Evolutionary conservation across 352 stramenopile species (phyloP).

Genomic region (Globisporangium alternatum): DNA sequence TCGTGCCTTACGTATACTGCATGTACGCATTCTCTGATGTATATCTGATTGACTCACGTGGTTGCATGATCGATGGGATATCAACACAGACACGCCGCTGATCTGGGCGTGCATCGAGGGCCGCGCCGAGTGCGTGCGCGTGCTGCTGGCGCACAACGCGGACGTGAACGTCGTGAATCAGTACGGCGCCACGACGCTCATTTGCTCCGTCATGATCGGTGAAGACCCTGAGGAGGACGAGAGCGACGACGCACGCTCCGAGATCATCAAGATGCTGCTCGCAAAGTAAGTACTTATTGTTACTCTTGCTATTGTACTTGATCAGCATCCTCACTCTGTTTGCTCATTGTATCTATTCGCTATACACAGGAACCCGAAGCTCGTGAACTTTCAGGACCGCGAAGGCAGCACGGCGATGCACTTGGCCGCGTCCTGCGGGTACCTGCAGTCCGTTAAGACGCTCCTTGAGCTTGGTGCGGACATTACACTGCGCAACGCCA

Average conservation of each 20-base stretch:
- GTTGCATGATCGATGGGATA: not conserved
- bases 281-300: slow-evolving; percentile 27
- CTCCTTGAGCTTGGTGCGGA: slow-evolving; percentile 59
- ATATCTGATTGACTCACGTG: not conserved
- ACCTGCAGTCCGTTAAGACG: slow-evolving; percentile 70
- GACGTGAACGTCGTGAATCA: slow-evolving; percentile 73
- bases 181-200: slow-evolving; percentile 60
- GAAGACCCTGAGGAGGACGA: slow-evolving; percentile 62
- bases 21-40: not conserved
- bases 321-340: too few relatives aligned
- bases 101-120: slow-evolving; percentile 85
- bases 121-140: slow-evolving; percentile 55
- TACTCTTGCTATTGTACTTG: not conserved
- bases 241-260: slow-evolving; percentile 41
- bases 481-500: slow-evolving; percentile 74
- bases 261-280: slow-evolving; percentile 64
- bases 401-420: slow-evolving; percentile 85
- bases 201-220: slow-evolving; percentile 79
- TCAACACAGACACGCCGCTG: slow-evolving; percentile 55
- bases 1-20: not conserved
- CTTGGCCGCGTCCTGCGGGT: slow-evolving; percentile 67
- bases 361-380: slow-evolving; percentile 33
- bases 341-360: not conserved
- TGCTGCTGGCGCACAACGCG: slow-evolving; percentile 55
- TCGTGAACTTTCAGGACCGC: slow-evolving; percentile 80